A percentile compares a stretch with the other conserved stretches of the same genome.
phyloP scores from a whole-genome alignment of 2,329 filamentous ascomycete species.

The Trichoderma hamatum region DNA sequence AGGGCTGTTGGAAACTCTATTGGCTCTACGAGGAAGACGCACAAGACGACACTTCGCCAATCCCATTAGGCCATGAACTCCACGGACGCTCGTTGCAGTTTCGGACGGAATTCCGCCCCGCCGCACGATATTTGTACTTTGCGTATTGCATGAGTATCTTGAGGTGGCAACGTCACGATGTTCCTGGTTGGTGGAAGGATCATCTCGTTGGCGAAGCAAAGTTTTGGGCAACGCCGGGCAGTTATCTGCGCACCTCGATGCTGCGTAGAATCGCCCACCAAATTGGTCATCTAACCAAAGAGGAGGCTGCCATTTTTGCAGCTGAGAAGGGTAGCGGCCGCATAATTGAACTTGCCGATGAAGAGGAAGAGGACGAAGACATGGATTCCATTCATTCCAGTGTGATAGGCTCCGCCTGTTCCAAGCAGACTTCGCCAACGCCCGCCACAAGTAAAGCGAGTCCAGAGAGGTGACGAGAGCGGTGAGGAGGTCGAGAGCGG shows the following conservation, averaged over 20 bases:
- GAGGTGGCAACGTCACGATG: background rate
- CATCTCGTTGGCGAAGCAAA: background rate
- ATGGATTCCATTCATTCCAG: no score
- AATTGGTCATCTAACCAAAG: background rate
- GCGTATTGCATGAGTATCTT: background rate
- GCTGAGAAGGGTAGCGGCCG: no score
- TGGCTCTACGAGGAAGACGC: background rate
- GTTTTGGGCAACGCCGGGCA: background rate
- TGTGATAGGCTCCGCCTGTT: no score
- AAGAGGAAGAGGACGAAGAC: background rate
- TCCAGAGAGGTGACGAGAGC: no score
- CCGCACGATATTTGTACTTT: background rate
- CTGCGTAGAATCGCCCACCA: background rate
- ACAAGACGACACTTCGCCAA: background rate
- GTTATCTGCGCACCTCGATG: background rate
- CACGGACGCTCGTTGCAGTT: background rate
- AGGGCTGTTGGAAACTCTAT: background rate
- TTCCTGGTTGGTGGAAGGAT: background rate
- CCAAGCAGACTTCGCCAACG: no score
- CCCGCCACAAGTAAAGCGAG: no score
- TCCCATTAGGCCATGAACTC: background rate
- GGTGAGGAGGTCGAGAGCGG: no score
- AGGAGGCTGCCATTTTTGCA: background rate
- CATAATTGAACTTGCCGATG: background rate
- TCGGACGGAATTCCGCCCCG: background rate